Conservation (phyloP, 768 basidiomycete species). For the Cyclocybe cylindracea region DNA sequence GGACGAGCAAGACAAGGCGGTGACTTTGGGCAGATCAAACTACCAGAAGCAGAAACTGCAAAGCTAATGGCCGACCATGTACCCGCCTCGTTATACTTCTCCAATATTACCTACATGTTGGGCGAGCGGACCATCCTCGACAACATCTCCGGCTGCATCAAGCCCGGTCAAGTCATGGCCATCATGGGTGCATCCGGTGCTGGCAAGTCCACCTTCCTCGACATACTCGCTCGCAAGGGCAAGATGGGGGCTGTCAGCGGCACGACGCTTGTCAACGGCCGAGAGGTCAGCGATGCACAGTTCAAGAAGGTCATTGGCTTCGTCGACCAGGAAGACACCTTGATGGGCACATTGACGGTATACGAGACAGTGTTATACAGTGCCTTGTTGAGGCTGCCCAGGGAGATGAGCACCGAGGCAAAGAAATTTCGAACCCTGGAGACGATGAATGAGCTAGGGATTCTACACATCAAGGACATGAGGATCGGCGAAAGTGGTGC, state of each 20-base stretch:
- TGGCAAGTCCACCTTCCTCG: conserved; percentile 94
- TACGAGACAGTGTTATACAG: conserved; percentile 97
- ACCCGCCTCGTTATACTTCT: conserved; percentile 92
- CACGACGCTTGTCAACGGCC: conserved; percentile 82
- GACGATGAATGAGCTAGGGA: conserved; percentile 95
- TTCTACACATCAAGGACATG: conserved; percentile 85
- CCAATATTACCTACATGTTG: conserved; percentile 78
- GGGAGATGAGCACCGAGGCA: conserved; percentile 95
- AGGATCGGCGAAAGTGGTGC: conserved; percentile 86
- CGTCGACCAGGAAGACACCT: conserved; percentile 97
- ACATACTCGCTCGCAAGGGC: conserved; percentile 89
- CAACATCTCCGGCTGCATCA: conserved; percentile 77
- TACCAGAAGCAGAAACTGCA: conserved; percentile 79
- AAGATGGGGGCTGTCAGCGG: conserved; percentile 82
- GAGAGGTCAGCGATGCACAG: conserved; percentile 67
- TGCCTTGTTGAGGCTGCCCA: conserved; percentile 83
- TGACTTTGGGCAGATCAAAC: conserved; percentile 70
- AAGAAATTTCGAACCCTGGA: conserved; percentile 94
- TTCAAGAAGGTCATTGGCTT: conserved; percentile 91
- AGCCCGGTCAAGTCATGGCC: conserved; percentile 89
- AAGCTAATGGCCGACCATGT: conserved; percentile 94
- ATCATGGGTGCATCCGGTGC: conserved; percentile 98
- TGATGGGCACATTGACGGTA: conserved; percentile 96
- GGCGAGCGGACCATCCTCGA: conserved; percentile 71
- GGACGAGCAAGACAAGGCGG: conserved; percentile 70